A percentile compares a stretch with the other conserved stretches of the same genome.
Conservation (phyloP, 2,329 filamentous ascomycete genomes). For the Diaporthe destruens region DNA sequence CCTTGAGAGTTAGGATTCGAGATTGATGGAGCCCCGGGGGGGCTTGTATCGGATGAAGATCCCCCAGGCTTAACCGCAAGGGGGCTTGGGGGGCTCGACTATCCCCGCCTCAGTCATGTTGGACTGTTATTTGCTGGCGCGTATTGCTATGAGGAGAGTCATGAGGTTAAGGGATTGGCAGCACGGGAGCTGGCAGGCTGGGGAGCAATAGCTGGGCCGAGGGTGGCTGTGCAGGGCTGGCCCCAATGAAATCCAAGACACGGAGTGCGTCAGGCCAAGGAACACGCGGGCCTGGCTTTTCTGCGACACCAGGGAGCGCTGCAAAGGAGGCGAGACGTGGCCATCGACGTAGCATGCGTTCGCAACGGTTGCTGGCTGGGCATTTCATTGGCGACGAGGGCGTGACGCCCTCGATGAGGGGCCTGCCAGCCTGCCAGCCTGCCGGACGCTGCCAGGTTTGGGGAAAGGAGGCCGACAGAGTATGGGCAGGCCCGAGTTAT, state of each 20-base stretch:
- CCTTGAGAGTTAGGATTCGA: constrained; percentile 32
- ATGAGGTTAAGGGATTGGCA: constrained; percentile 35
- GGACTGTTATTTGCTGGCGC: constrained; percentile 9
- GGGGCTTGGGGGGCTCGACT: constrained; percentile 1
- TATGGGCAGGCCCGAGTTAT: constrained; percentile 7
- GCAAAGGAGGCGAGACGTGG: constrained; percentile 6
- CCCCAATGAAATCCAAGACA: constrained; percentile 39
- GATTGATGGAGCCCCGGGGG: constrained; percentile 34
- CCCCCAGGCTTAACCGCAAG: constrained; percentile 20
- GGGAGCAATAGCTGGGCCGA: constrained; percentile 35
- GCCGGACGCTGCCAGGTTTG: not conserved
- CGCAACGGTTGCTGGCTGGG: constrained; percentile 8
- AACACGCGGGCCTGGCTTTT: constrained; percentile 28
- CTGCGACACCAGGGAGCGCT: constrained; percentile 19
- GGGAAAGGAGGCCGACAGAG: not conserved
- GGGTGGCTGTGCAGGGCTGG: constrained; percentile 41
- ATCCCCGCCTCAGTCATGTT: constrained; percentile 7
- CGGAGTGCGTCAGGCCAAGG: constrained; percentile 33
- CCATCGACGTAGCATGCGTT: not conserved
- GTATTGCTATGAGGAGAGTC: constrained; percentile 32
- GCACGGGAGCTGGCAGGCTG: no score
- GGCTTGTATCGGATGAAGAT: constrained; percentile 28
- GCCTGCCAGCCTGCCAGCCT: not conserved
- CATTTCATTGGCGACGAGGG: constrained; percentile 32
- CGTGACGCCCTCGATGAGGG: constrained; percentile 31